Evolutionary conservation across 1,139 yeast species (phyloP).

Genomic region (Yamadazyma buinensis): DNA sequence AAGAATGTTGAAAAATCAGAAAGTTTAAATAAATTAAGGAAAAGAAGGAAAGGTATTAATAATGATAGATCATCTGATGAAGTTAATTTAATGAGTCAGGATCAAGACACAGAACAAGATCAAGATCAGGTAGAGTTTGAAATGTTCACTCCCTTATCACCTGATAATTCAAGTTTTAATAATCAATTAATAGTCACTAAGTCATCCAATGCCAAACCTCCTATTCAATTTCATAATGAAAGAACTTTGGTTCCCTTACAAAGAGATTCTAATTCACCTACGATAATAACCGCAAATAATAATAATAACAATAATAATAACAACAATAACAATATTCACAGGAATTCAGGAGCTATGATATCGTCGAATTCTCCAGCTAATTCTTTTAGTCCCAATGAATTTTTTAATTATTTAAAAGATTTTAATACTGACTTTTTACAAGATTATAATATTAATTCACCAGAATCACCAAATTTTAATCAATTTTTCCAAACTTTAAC

Average conservation of each 20-base stretch:
- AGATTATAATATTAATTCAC: constrained; percentile 4
- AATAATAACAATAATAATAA: background rate
- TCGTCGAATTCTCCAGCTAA: background rate
- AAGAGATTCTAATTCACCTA: background rate
- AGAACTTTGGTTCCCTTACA: background rate
- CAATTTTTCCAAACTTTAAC: constrained; percentile 18
- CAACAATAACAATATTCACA: background rate
- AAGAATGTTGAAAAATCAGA: constrained; percentile 27
- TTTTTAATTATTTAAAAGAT: constrained; percentile 6
- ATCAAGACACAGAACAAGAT: too few relatives aligned
- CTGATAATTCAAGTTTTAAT: background rate
- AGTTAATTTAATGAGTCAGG: background rate
- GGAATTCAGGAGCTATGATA: background rate
- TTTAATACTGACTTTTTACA: constrained; percentile 3
- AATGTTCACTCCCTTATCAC: too few relatives aligned
- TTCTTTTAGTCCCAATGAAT: constrained; percentile 3
- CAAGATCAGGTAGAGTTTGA: too few relatives aligned
- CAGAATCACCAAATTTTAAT: constrained; percentile 14
- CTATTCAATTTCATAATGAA: constrained; percentile 3
- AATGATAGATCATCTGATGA: constrained; percentile 5
- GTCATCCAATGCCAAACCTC: constrained; percentile 6
- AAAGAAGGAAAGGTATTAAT: constrained; percentile 17
- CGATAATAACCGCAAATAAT: background rate
- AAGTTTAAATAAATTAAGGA: constrained; percentile 30
- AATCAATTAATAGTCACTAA: background rate